Conservation (phyloP, 495 filamentous ascomycete species). For the Daldinia loculata region DNA sequence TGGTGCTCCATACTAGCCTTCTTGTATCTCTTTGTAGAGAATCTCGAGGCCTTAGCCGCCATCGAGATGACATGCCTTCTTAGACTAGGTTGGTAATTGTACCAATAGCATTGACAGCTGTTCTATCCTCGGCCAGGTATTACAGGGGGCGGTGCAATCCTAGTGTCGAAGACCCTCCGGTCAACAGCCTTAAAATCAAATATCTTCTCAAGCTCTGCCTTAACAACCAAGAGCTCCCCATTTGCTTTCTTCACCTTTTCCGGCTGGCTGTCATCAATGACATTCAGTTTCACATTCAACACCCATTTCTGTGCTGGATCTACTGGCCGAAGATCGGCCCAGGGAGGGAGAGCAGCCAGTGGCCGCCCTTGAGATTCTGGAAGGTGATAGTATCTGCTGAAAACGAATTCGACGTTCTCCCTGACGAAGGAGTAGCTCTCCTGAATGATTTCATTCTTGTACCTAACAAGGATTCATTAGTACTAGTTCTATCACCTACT, state of each 20-base stretch:
- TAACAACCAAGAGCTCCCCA: constrained; percentile 46
- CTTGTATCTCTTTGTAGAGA: neutral
- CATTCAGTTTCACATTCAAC: constrained; percentile 51
- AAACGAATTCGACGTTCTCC: constrained; percentile 52
- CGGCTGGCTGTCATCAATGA: constrained; percentile 50
- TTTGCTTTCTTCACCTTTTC: constrained; percentile 54
- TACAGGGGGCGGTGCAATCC: constrained; percentile 36
- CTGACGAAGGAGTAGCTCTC: constrained; percentile 55
- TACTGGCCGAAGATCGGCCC: constrained; percentile 38
- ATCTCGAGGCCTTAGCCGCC: neutral
- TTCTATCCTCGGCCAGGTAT: constrained; percentile 29
- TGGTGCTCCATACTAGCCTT: too few species aligned
- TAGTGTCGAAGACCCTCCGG: constrained; percentile 53
- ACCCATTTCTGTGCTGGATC: constrained; percentile 51
- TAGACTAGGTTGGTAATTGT: neutral
- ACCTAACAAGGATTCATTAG: constrained; percentile 33
- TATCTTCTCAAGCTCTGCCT: constrained; percentile 49
- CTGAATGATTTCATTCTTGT: constrained; percentile 51
- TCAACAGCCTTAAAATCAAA: constrained; percentile 56
- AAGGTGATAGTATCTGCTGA: constrained; percentile 47
- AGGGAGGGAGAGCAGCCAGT: constrained; percentile 29
- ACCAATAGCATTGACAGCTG: neutral
- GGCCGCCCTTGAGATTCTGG: constrained; percentile 30
- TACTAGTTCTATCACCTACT: neutral
- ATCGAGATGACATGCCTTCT: too few species aligned